Evolutionary conservation across 495 filamentous ascomycete species (phyloP).

Genomic region (Choiromyces venosus): DNA sequence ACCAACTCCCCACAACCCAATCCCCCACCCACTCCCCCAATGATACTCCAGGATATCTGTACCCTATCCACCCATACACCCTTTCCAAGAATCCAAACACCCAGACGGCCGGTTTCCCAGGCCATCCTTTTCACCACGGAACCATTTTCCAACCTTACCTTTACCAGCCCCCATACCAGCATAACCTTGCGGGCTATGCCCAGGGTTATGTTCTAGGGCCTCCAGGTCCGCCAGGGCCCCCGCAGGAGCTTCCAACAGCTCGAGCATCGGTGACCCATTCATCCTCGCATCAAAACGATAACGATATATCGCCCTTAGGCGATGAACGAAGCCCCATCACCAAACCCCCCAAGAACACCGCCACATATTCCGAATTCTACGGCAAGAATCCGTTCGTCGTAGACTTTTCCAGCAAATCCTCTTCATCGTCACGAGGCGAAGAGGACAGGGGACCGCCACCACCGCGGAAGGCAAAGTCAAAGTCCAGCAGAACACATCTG

Average conservation of each 20-base stretch:
- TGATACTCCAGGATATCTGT: slow-evolving; percentile 32
- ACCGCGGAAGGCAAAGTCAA: too few relatives aligned
- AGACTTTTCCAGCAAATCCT: too few relatives aligned
- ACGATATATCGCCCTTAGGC: too few relatives aligned
- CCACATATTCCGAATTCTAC: too few relatives aligned
- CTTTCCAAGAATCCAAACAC: slow-evolving; percentile 10
- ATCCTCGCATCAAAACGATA: too few relatives aligned
- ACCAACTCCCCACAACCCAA: slow-evolving; percentile 25
- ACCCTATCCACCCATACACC: slow-evolving; percentile 40
- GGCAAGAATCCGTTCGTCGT: slow-evolving; percentile 25
- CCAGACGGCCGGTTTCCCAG: slow-evolving; percentile 13
- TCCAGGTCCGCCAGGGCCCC: slow-evolving; percentile 1
- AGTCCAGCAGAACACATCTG: too few relatives aligned
- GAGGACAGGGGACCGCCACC: too few relatives aligned
- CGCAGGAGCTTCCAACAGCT: slow-evolving; percentile 14
- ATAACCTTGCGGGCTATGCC: too few relatives aligned
- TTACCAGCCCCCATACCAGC: slow-evolving; percentile 19
- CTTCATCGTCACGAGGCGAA: too few relatives aligned
- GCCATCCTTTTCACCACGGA: too few relatives aligned
- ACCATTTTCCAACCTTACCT: slow-evolving; percentile 18
- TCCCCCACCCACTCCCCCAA: slow-evolving; percentile 17
- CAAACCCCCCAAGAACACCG: too few relatives aligned
- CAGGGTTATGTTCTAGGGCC: background rate
- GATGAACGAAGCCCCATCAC: too few relatives aligned
- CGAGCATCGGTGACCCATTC: slow-evolving; percentile 4